Evolutionary conservation across 75 land plant species (phyloP), one percentile per base, ranked within the genome.

Genomic region (Pseudotsuga menziesii): DNA sequence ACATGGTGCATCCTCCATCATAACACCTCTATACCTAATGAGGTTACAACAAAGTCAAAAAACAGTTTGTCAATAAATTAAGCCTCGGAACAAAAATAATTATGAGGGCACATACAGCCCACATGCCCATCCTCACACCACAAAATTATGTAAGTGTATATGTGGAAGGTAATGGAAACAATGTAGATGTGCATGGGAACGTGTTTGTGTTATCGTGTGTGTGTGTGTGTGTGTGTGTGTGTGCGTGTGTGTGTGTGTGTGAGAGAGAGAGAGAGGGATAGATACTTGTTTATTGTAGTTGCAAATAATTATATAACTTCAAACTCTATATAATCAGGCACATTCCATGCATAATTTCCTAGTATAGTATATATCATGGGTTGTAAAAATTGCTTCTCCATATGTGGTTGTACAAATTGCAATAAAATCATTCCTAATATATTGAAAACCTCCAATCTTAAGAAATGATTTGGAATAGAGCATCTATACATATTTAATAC

Each of bases 301-400:
- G 99, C 99, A 87, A 92, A 97, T 63, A 97, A 86, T 15, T 98
- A 97, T 57, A 97, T 61, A 11, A 97, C 99, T 88, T 97, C 99
- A 57, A 98, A 93, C 62, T 97, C 99, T 60, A 98, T 85, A 1
- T 98, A 98, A 91, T 97, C 99, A 59, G 99, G 91, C 23, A 97
- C 78, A 87, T 97, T 97, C 73, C 99, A 78, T 20, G 98, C 92
- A 90, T 97, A 97, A 64, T 97, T 98, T 73, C 90, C 96, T 66
- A 97, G 87, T 62, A 97, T 87, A 55, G 96, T 96, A 79, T 97
- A 98, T 96, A 91, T 94, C 99, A 97, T 97, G 61, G 96, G 94
- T 35, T 94, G 98, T 17, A 97, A 94, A 86, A 97, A 97, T 72
- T 97, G 96, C 69, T 92, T 97, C 12, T 96, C 98, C 57, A 95